phyloP scores from a whole-genome alignment of 352 stramenopile genomes.

The Thraustochytrium sp. region DNA sequence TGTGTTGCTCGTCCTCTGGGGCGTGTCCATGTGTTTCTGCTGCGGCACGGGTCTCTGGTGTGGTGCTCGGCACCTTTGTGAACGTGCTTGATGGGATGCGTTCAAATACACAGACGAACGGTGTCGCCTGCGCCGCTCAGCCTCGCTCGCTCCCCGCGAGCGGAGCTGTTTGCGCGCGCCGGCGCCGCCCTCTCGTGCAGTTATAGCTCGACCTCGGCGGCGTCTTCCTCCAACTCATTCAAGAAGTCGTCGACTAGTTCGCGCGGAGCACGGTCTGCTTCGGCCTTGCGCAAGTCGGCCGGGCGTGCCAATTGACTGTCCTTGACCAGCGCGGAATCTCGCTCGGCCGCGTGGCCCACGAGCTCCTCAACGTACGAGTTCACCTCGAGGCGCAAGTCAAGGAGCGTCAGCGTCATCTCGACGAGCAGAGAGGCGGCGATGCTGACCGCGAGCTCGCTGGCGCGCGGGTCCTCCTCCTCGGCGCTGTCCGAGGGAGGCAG shows the following conservation, averaged over 20 bases:
- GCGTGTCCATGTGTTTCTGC: no score
- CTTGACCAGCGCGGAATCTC: background rate
- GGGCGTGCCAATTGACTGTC: background rate
- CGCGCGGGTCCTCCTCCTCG: background rate
- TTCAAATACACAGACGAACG: no score
- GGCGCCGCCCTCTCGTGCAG: no score
- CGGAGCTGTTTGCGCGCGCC: no score
- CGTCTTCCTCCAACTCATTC: background rate
- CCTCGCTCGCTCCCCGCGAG: no score
- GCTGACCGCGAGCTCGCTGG: background rate
- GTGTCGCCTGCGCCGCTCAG: no score
- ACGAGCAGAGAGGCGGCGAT: background rate
- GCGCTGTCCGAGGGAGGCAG: no score
- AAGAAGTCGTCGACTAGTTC: background rate
- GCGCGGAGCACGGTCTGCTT: background rate
- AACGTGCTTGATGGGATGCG: no score
- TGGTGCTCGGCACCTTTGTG: no score
- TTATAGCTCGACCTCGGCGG: conserved; percentile 5
- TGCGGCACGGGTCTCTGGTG: no score
- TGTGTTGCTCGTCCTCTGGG: no score
- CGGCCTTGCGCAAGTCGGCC: background rate
- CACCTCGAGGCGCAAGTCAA: background rate
- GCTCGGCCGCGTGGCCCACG: background rate
- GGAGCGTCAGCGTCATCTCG: background rate
- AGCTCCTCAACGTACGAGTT: conserved; percentile 18